Evolutionary conservation across 345 rosid species (phyloP).

Genomic region (Gossypium australe): DNA sequence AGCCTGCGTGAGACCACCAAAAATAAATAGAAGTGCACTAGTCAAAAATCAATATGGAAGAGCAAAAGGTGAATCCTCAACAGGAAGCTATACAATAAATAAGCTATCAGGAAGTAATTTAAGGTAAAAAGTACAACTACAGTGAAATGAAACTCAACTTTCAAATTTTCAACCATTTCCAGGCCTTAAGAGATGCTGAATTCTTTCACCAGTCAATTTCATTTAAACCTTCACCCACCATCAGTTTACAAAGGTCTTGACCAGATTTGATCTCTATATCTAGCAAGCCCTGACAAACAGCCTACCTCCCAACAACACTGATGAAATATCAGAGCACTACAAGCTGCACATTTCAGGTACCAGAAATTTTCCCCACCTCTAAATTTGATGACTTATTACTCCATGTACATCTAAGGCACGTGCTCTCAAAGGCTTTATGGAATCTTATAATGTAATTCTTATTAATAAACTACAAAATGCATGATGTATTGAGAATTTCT

Average conservation of each 20-base stretch:
- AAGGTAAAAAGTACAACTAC: neutral
- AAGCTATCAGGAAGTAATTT: neutral
- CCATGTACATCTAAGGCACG: neutral
- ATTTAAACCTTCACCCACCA: neutral
- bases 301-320: neutral
- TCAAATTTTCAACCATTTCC: neutral
- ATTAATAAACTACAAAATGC: neutral
- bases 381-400: neutral
- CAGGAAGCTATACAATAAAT: neutral
- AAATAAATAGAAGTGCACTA: neutral
- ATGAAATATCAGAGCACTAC: neutral
- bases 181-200: neutral
- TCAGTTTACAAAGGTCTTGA: slow-evolving; percentile 1
- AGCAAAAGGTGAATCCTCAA: neutral
- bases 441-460: neutral
- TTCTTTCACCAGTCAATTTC: neutral
- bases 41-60: neutral
- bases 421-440: neutral
- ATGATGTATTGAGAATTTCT: neutral
- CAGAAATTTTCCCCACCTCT: neutral
- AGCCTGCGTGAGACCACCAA: slow-evolving; percentile 43
- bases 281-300: neutral
- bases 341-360: neutral
- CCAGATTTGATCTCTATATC: neutral
- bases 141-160: neutral